phyloP scores from a whole-genome alignment of 2,329 filamentous ascomycete species.

The Stemphylium vesicarium region DNA sequence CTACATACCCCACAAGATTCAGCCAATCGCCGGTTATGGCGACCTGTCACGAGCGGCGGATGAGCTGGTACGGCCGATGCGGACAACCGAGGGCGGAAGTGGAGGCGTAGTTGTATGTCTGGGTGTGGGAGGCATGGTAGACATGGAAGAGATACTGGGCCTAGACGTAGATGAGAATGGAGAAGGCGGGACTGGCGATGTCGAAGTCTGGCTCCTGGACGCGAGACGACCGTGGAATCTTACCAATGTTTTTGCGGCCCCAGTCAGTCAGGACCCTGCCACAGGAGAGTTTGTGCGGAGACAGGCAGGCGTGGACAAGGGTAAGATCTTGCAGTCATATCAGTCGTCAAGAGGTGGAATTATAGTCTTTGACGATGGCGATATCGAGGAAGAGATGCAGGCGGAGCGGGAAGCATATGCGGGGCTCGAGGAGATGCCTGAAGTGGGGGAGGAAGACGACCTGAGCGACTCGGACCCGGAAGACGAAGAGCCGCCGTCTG shows the following conservation, averaged over 20 bases:
- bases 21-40: constrained; percentile 90
- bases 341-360: constrained; percentile 83
- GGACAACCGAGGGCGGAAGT: constrained; percentile 79
- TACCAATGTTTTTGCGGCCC: constrained; percentile 85
- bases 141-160: constrained; percentile 80
- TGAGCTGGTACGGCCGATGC: constrained; percentile 84
- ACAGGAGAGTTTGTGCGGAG: constrained; percentile 58
- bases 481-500: constrained; percentile 47
- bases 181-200: constrained; percentile 71
- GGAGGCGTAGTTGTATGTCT: constrained; percentile 92
- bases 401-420: constrained; percentile 82
- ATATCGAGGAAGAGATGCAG: constrained; percentile 82
- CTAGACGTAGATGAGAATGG: constrained; percentile 73
- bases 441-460: constrained; percentile 75
- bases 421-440: constrained; percentile 88
- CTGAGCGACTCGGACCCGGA: constrained; percentile 60
- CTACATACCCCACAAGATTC: constrained; percentile 97
- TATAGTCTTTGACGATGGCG: constrained; percentile 93
- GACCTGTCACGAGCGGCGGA: constrained; percentile 82
- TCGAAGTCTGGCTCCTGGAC: constrained; percentile 95
- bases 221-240: constrained; percentile 93
- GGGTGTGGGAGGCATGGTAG: constrained; percentile 89
- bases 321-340: constrained; percentile 74
- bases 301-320: constrained; percentile 72
- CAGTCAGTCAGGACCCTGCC: constrained; percentile 50